These are phyloP conservation scores for Sarcodon sp. DNA, from an alignment of 768 basidiomycete genomes.

Conservation along the genomic window DNA sequence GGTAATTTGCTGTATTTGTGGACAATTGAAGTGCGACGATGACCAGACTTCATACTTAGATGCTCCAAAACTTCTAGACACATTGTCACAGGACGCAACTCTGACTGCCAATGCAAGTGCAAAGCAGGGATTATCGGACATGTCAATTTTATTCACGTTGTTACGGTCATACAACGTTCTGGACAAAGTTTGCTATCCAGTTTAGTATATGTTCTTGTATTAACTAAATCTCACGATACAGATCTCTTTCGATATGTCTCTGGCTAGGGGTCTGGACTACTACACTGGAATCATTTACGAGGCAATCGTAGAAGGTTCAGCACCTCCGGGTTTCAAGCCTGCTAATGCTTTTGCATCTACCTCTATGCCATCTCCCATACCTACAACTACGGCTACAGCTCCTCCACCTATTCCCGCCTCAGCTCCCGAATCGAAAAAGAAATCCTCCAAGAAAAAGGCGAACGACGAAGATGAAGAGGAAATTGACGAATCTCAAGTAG, in stretches of 20 bases:
- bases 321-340: slow-evolving; percentile 69
- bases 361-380: slow-evolving; percentile 6
- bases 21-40: background rate
- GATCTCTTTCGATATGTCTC: slow-evolving; percentile 93
- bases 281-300: slow-evolving; percentile 99
- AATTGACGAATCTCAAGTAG: slow-evolving; percentile 84
- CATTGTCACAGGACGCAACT: slow-evolving; percentile 46
- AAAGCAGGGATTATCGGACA: slow-evolving; percentile 75
- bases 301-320: slow-evolving; percentile 86
- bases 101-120: slow-evolving; percentile 65
- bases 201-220: background rate
- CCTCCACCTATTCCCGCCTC: slow-evolving; percentile 16
- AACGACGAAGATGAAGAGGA: slow-evolving; percentile 62
- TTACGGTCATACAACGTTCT: slow-evolving; percentile 70
- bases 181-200: slow-evolving; percentile 45
- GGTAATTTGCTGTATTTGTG: background rate
- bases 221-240: slow-evolving; percentile 14
- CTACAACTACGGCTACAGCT: slow-evolving; percentile 11
- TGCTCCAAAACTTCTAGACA: slow-evolving; percentile 62
- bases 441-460: slow-evolving; percentile 24
- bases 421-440: slow-evolving; percentile 24
- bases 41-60: slow-evolving; percentile 28
- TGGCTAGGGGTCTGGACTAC: slow-evolving; percentile 96
- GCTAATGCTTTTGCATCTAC: slow-evolving; percentile 35
- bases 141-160: slow-evolving; percentile 73